These are phyloP conservation scores for Aspergillus cejpii DNA, from an alignment of 2,329 filamentous ascomycete genomes.

Conservation along the genomic window DNA sequence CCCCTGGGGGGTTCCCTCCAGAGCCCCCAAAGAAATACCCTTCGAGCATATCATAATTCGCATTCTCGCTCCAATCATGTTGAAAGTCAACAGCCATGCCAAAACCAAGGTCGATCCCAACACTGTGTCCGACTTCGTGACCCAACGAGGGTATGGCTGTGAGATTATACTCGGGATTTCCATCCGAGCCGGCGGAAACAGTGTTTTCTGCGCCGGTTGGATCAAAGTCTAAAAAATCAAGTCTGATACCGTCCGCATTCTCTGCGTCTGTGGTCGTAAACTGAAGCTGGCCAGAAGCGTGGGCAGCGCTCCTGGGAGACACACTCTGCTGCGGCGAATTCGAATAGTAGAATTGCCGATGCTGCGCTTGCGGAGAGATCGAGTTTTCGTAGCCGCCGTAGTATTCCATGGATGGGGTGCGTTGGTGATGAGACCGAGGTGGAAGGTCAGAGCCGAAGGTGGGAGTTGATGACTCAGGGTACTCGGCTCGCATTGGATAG, in stretches of 20 bases:
- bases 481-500: constrained; percentile 20
- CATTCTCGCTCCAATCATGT: constrained; percentile 46
- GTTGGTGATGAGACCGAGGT: constrained; percentile 21
- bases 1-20: constrained; percentile 24
- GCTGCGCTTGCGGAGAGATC: constrained; percentile 26
- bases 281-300: constrained; percentile 21
- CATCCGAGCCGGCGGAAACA: constrained; percentile 23
- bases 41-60: constrained; percentile 47
- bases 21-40: constrained; percentile 51
- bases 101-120: constrained; percentile 42
- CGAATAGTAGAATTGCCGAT: constrained; percentile 30
- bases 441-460: constrained; percentile 21
- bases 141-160: constrained; percentile 27
- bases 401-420: constrained; percentile 30
- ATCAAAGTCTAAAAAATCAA: constrained; percentile 52
- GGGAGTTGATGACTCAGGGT: constrained; percentile 20
- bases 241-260: constrained; percentile 36
- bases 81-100: constrained; percentile 43
- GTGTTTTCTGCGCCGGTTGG: constrained; percentile 30
- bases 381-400: constrained; percentile 33
- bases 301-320: constrained; percentile 25
- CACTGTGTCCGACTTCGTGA: constrained; percentile 31
- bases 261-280: constrained; percentile 21
- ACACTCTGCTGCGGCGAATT: constrained; percentile 32
- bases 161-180: constrained; percentile 25